Evolutionary conservation across 495 filamentous ascomycete genomes (phyloP), one percentile per base, ranked within the genome.

Genomic region (Penicillium salamii): DNA sequence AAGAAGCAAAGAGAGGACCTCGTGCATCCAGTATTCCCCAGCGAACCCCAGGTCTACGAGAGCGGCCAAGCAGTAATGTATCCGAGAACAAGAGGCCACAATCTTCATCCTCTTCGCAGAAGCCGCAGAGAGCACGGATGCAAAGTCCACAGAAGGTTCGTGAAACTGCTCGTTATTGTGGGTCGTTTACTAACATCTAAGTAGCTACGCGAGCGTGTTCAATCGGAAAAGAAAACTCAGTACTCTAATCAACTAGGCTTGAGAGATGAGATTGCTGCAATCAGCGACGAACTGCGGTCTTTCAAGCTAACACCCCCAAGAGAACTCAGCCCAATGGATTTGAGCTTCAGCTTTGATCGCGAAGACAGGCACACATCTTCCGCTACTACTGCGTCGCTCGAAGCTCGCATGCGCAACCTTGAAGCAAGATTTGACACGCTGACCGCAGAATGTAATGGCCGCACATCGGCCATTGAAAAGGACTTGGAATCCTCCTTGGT

Each of bases 71-170:
- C n/a, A 58, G 62, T 13, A 78, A 78, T 54, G 63, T 57, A 7
- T 42, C 57, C 0, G 71, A 72, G 37, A 49, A 40, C 3, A 73
- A 66, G 42, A 67, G 70, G 13, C 54, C 63, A 7, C 62, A 59
- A 20, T 60, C 67, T 21, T 64, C 60, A 7, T 67, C 68, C 36
- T 69, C 66, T 8, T 53, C 67, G 8, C 68, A 71, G 31, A 72
- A 64, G 46, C 69, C 77, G 28, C 80, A 80, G 54, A 93, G 87
- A 57, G 74, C 95, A 47, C 86, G 89, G 39, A 82, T 96, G 67
- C 91, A 95, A 66, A 91, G 86, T 35, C 88, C 92, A 0, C 89
- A 95, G 55, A 97, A 95, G 66, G 72, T 77, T 57, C 12, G 52
- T 37, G 6, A 5, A n/a, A 20, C 12, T 21, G 15, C 36, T 15